Evolutionary conservation across 768 basidiomycete species (phyloP), one percentile per base, ranked within the genome.

Genomic region (Kwoniella bestiolae): DNA sequence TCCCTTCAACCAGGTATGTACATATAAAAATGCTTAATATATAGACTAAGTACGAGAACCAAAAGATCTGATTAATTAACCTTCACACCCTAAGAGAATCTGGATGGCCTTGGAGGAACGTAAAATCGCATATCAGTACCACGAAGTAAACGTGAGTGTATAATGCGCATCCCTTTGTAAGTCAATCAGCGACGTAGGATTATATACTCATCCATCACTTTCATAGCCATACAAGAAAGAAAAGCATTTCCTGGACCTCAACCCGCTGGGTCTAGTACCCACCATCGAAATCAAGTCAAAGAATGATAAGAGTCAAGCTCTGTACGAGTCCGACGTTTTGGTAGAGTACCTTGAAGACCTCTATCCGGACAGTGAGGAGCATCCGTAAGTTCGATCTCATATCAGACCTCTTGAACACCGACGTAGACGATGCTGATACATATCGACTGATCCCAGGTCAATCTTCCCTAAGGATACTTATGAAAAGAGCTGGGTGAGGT

Each of bases 301-400:
- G 11, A 16, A 38, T 12, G 44, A 44, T 23, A 74, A 81, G 34
- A 82, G 82, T 18, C 84, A 83, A 61, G 86, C 87, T 1, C 80
- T 92, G 12, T 89, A 91, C 77, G 91, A 92, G 77, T 91, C 89
- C 73, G 90, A 87, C 0, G 87, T 91, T 34, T 89, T 92, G 65
- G 77, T 91, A 63, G 90, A 91, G 49, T 93, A 85, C 73, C 82
- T 93, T 47, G 88, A 91, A 82, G 90, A 91, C 35, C 63, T 56
- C 84, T 85, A 3, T 87, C 84, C 74, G 84, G 85, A 45, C 3
- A 65, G 64, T 53, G 26, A 65, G 14, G 60, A 65, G 41, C 63
- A 88, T 66, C 85, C 88, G 1, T 82, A 81, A 57, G 83, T 83
- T 5, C 84, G n/a, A n/a, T n/a, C n/a, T n/a, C n/a, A n/a, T n/a